These are phyloP conservation scores for Botryosphaeria dothidea DNA, from an alignment of 2,329 filamentous ascomycete genomes.

Conservation along the genomic window DNA sequence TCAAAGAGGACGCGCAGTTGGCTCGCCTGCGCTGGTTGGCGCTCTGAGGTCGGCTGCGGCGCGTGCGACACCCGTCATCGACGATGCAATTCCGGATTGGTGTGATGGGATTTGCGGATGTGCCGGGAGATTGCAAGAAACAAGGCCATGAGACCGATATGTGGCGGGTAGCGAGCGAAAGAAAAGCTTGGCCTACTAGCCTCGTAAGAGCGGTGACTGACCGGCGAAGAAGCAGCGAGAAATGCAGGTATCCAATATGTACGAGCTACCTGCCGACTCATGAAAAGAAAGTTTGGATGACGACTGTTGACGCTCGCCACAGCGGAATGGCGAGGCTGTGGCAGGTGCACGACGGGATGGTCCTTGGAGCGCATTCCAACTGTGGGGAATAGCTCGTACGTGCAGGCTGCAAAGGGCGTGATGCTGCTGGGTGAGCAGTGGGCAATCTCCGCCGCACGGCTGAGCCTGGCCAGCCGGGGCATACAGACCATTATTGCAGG, in stretches of 20 bases:
- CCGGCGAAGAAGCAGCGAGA: background rate
- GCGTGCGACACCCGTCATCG: constrained; percentile 10
- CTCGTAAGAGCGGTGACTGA: constrained; percentile 6
- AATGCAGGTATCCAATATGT: background rate
- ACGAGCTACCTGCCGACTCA: constrained; percentile 8
- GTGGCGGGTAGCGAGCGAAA: background rate
- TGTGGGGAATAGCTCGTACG: background rate
- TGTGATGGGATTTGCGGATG: constrained; percentile 16
- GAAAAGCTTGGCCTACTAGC: constrained; percentile 6
- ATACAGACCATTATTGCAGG: background rate
- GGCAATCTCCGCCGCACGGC: constrained; percentile 2
- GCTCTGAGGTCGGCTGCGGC: background rate
- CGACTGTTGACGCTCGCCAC: background rate
- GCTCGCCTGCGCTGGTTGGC: constrained; percentile 2
- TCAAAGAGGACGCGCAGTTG: background rate
- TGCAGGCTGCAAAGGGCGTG: background rate
- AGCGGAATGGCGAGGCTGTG: constrained; percentile 1
- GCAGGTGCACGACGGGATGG: background rate
- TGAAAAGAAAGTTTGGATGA: constrained; percentile 3
- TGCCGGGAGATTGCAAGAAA: constrained; percentile 13
- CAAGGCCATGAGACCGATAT: constrained; percentile 2
- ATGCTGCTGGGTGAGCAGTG: background rate
- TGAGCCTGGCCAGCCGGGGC: background rate
- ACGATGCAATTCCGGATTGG: constrained; percentile 5
- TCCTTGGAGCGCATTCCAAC: background rate